Conservation (phyloP, 345 rosid species). For the Eucalyptus marginata region DNA sequence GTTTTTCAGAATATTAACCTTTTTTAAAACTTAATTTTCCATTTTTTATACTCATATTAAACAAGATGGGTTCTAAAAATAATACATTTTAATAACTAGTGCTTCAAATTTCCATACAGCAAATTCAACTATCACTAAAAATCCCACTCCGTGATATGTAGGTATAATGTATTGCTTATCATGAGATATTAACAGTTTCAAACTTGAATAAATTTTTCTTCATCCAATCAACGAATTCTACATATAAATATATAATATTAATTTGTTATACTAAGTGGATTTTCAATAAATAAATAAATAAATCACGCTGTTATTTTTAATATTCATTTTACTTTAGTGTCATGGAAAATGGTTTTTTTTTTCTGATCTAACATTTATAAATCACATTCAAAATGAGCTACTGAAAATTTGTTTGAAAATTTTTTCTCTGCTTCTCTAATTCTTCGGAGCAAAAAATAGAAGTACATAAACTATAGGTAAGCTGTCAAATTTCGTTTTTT, state of each 20-base stretch:
- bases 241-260: too few species aligned
- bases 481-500: neutral
- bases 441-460: neutral
- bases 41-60: too few species aligned
- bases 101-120: neutral
- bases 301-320: neutral
- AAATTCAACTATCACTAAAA: neutral
- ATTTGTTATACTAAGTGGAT: neutral
- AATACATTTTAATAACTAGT: neutral
- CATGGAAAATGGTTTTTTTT: neutral
- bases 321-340: too few species aligned
- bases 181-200: too few species aligned
- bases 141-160: neutral
- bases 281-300: too few species aligned
- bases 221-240: too few species aligned
- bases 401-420: too few species aligned
- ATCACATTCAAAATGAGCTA: neutral
- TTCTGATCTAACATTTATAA: too few species aligned
- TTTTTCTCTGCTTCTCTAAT: neutral
- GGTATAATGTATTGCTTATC: neutral
- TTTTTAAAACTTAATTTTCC: neutral
- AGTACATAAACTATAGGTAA: neutral
- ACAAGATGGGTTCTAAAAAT: rapidly evolving
- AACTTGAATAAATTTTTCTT: neutral
- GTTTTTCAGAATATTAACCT: neutral